Evolutionary conservation across 768 basidiomycete species (phyloP).

Genomic region (Panellus pusillus): DNA sequence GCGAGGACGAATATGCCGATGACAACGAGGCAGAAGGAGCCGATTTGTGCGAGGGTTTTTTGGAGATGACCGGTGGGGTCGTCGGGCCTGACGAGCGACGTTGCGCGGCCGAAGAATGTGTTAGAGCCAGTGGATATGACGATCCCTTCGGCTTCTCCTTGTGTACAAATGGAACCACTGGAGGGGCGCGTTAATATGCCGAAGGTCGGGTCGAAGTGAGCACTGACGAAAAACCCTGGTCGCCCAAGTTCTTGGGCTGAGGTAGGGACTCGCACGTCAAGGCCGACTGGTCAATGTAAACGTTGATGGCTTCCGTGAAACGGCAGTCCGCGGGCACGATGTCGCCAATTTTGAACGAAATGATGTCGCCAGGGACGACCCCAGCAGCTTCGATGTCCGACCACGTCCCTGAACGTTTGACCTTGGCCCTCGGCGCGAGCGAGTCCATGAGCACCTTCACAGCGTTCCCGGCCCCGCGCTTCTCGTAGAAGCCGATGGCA

Average conservation of each 20-base stretch:
- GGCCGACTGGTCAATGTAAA: constrained; percentile 97
- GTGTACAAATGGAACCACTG: constrained; percentile 95
- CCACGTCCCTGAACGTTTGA: constrained; percentile 84
- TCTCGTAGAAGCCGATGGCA: constrained; percentile 96
- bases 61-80: constrained; percentile 98
- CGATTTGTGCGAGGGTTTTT: constrained; percentile 96
- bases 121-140: constrained; percentile 97
- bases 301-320: constrained; percentile 93
- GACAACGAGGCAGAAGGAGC: constrained; percentile 92
- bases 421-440: constrained; percentile 94
- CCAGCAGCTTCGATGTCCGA: constrained; percentile 87
- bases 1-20: constrained; percentile 95
- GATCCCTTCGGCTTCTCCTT: constrained; percentile 97
- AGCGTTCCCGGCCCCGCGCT: constrained; percentile 94
- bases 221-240: constrained; percentile 96
- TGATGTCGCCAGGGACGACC: constrained; percentile 93
- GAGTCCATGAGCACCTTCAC: constrained; percentile 99
- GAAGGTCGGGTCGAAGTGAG: constrained; percentile 20
- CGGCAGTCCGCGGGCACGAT: constrained; percentile 97
- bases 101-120: constrained; percentile 98
- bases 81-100: constrained; percentile 93
- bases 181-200: constrained; percentile 8
- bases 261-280: constrained; percentile 97
- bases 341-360: constrained; percentile 98
- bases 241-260: constrained; percentile 84